A percentile compares a stretch with the other conserved stretches of the same genome.
Evolutionary conservation across 164 flowering plant genomes (phyloP).

Genomic region (Dillenia turbinata): DNA sequence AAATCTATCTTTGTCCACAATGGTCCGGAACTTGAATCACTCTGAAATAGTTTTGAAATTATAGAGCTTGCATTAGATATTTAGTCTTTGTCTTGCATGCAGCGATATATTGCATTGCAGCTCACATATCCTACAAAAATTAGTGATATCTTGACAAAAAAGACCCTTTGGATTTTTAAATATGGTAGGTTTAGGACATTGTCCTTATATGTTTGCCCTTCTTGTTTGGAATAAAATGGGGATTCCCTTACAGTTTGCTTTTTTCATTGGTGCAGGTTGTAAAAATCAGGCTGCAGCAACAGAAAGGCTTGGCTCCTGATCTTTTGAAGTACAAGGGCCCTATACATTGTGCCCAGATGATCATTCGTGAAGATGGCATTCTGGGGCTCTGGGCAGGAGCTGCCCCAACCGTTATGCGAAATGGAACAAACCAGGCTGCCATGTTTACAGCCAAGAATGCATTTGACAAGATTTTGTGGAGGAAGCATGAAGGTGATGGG

Average conservation of each 20-base stretch:
- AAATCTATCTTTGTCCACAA: too few species aligned
- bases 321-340: constrained; percentile 96
- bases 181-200: too few species aligned
- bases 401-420: constrained; percentile 95
- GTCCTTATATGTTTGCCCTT: too few species aligned
- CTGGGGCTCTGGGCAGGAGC: constrained; percentile 97
- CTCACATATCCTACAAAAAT: too few species aligned
- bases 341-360: constrained; percentile 79
- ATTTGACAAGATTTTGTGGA: constrained; percentile 75
- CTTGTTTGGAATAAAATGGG: too few species aligned
- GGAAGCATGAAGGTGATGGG: constrained; percentile 95
- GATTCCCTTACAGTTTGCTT: constrained; percentile 1
- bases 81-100: too few species aligned
- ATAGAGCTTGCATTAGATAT: too few species aligned
- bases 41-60: too few species aligned
- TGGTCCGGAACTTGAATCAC: too few species aligned
- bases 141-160: too few species aligned
- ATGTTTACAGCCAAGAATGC: constrained; percentile 95
- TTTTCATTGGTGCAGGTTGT: constrained; percentile 66
- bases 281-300: constrained; percentile 93
- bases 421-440: constrained; percentile 97
- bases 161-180: too few species aligned
- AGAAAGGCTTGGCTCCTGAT: constrained; percentile 75
- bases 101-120: too few species aligned
- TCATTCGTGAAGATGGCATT: constrained; percentile 84